These are phyloP conservation scores for Vanrija humicola DNA, from an alignment of 1,284 basidiomycete species.

Conservation along the genomic window DNA sequence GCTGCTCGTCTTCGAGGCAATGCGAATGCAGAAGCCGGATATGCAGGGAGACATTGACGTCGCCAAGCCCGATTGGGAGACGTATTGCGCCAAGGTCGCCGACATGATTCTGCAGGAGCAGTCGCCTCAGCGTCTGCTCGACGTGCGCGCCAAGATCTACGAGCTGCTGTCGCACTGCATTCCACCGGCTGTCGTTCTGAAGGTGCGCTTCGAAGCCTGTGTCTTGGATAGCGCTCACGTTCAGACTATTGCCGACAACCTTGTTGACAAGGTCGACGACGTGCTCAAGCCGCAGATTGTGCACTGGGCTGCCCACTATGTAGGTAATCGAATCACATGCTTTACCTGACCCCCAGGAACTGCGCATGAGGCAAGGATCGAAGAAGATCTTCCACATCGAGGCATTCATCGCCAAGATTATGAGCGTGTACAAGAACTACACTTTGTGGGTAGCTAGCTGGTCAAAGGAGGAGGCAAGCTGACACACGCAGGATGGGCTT, in stretches of 20 bases:
- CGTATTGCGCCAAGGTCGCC: slow-evolving; percentile 92
- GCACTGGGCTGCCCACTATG: slow-evolving; percentile 96
- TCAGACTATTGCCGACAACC: slow-evolving; percentile 81
- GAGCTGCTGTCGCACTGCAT: slow-evolving; percentile 97
- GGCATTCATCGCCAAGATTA: slow-evolving; percentile 58
- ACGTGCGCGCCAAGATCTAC: slow-evolving; percentile 88
- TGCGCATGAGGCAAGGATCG: slow-evolving; percentile 79
- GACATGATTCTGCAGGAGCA: slow-evolving; percentile 91
- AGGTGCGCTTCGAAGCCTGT: slow-evolving; percentile 55
- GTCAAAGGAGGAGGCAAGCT: no score
- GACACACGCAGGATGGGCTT: slow-evolving; percentile 18
- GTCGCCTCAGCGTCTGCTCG: slow-evolving; percentile 83
- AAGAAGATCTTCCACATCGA: slow-evolving; percentile 97
- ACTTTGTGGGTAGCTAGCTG: slow-evolving; percentile 27
- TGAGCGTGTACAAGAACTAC: slow-evolving; percentile 43
- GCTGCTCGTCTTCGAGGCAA: slow-evolving; percentile 86
- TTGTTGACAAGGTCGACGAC: slow-evolving; percentile 85
- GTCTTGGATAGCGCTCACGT: slow-evolving; percentile 1
- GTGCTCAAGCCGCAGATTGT: slow-evolving; percentile 81
- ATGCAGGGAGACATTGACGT: slow-evolving; percentile 67
- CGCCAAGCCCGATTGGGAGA: slow-evolving; percentile 98
- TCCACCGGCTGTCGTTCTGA: slow-evolving; percentile 85
- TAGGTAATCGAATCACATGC: slow-evolving; percentile 47
- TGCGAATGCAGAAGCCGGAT: slow-evolving; percentile 91
- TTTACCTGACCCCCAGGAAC: slow-evolving; percentile 59